Conservation (phyloP, 768 basidiomycete genomes). For the Lactarius hatsudake region DNA sequence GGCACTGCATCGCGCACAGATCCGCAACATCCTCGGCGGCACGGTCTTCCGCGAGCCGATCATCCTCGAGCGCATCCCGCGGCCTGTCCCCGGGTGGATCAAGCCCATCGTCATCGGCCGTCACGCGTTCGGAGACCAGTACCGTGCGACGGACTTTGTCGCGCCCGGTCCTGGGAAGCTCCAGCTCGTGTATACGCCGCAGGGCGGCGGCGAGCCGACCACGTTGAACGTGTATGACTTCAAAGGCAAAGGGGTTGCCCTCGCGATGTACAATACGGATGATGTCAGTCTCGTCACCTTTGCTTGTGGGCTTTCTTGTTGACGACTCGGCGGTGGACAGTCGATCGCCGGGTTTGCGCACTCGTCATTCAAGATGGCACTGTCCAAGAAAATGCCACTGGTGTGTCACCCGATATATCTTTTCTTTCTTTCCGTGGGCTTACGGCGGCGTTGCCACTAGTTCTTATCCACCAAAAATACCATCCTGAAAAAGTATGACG, state of each 20-base stretch:
- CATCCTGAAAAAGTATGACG: conserved; percentile 96
- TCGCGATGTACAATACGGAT: conserved; percentile 99
- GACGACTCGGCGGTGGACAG: conserved; percentile 37
- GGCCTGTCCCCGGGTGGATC: conserved; percentile 93
- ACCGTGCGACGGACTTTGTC: conserved; percentile 91
- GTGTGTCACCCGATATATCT: conserved; percentile 35
- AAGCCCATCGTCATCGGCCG: conserved; percentile 96
- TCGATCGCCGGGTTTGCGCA: conserved; percentile 96
- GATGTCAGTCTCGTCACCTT: conserved; percentile 49
- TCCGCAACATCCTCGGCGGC: conserved; percentile 96
- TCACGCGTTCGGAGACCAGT: conserved; percentile 98
- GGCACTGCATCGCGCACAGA: conserved; percentile 41
- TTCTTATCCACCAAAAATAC: conserved; percentile 99
- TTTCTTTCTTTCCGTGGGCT: neutral
- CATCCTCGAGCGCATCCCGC: conserved; percentile 85
- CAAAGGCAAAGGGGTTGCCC: conserved; percentile 86
- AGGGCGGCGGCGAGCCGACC: conserved; percentile 64
- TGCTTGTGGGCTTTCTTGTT: neutral
- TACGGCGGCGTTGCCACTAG: conserved; percentile 35
- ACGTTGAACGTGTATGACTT: conserved; percentile 89
- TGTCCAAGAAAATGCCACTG: conserved; percentile 72
- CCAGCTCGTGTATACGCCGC: conserved; percentile 86
- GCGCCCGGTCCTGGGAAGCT: conserved; percentile 92
- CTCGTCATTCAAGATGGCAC: conserved; percentile 95
- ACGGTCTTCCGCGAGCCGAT: conserved; percentile 99